These are phyloP conservation scores for Boletus patriciae DNA, from an alignment of 768 basidiomycete species.

Conservation along the genomic window DNA sequence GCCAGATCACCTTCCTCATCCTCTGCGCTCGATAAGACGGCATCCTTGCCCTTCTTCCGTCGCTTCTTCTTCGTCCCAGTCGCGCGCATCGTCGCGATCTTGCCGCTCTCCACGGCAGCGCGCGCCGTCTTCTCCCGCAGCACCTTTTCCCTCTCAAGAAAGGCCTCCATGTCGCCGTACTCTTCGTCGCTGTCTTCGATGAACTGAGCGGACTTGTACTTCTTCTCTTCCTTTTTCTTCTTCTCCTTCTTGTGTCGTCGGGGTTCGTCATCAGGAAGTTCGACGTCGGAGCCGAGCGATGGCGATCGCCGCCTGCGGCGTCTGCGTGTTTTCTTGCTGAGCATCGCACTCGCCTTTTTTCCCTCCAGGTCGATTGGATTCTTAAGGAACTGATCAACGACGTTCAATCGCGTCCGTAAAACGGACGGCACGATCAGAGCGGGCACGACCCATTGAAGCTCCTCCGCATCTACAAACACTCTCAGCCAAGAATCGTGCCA, in stretches of 20 bases:
- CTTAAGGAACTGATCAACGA: constrained; percentile 82
- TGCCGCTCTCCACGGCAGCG: constrained; percentile 45
- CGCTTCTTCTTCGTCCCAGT: constrained; percentile 62
- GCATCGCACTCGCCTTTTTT: constrained; percentile 68
- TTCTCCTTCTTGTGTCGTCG: constrained; percentile 43
- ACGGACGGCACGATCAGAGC: constrained; percentile 63
- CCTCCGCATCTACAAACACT: constrained; percentile 52
- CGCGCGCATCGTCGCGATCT: constrained; percentile 44
- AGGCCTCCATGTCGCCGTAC: constrained; percentile 75
- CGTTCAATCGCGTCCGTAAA: constrained; percentile 64
- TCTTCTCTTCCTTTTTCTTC: constrained; percentile 65
- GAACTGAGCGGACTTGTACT: constrained; percentile 87
- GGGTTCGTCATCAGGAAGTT: constrained; percentile 36
- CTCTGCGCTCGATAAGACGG: constrained; percentile 43
- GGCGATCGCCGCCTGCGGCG: constrained; percentile 53
- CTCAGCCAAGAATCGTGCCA: constrained; percentile 3
- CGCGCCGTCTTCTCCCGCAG: constrained; percentile 54
- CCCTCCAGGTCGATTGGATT: constrained; percentile 79
- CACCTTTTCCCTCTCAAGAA: constrained; percentile 72
- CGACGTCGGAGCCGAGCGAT: constrained; percentile 45
- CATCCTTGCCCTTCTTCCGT: constrained; percentile 44
- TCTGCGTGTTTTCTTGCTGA: constrained; percentile 60
- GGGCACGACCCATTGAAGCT: constrained; percentile 86
- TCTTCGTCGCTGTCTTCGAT: constrained; percentile 91
- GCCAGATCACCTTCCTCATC: constrained; percentile 19